Conservation (phyloP, 177 flowering plant genomes). For the Telopea speciosissima region DNA sequence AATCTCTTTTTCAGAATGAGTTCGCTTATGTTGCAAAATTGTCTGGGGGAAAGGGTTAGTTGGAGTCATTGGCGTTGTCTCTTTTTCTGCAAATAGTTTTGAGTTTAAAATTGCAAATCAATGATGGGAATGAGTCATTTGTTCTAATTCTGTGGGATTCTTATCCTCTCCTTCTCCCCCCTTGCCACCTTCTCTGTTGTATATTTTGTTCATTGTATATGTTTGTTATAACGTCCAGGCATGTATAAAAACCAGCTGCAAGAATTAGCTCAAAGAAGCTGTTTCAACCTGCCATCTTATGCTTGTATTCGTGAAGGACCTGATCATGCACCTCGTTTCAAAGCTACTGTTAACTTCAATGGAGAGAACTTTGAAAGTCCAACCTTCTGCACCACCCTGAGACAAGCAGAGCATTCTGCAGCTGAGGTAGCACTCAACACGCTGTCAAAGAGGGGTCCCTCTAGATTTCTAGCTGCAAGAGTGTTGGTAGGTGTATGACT, state of each 20-base stretch:
- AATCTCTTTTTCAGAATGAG: too few relatives aligned
- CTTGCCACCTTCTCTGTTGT: background rate
- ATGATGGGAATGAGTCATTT: background rate
- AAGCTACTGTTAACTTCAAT: constrained; percentile 41
- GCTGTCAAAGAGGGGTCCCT: constrained; percentile 37
- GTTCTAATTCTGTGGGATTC: background rate
- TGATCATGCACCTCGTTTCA: constrained; percentile 47
- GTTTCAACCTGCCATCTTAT: constrained; percentile 45
- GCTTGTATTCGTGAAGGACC: constrained; percentile 42
- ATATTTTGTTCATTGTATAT: background rate
- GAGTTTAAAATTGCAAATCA: too few relatives aligned
- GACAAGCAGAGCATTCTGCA: constrained; percentile 49
- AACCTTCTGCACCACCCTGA: constrained; percentile 34
- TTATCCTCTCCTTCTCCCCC: background rate
- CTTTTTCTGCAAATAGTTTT: too few relatives aligned
- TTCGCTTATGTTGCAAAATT: too few relatives aligned
- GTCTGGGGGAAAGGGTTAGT: too few relatives aligned
- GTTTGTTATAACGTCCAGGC: constrained; percentile 18
- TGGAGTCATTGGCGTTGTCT: too few relatives aligned
- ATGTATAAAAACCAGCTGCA: constrained; percentile 43
- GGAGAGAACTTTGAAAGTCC: constrained; percentile 43
- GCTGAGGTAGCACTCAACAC: constrained; percentile 42
- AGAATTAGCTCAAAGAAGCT: constrained; percentile 45
- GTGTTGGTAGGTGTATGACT: constrained; percentile 29
- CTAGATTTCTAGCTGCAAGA: constrained; percentile 41